These are phyloP conservation scores for Exophiala sp. DNA, from an alignment of 2,329 filamentous ascomycete species.

Conservation along the genomic window DNA sequence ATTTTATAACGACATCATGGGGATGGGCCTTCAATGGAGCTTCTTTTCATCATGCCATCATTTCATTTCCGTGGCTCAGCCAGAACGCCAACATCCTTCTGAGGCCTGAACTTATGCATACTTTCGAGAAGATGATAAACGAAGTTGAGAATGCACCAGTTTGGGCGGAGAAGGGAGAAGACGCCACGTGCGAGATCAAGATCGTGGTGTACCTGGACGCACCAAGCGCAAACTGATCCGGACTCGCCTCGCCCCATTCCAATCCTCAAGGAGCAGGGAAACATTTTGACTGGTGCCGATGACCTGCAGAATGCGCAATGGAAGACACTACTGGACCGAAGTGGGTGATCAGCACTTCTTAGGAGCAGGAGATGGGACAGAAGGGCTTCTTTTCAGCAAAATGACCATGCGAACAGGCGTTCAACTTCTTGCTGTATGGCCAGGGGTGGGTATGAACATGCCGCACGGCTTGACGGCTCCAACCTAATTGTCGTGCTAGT, in stretches of 20 bases:
- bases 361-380: too few species aligned
- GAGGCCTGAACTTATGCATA: slow-evolving; percentile 11
- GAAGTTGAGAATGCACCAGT: slow-evolving; percentile 19
- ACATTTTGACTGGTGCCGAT: too few species aligned
- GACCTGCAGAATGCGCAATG: too few species aligned
- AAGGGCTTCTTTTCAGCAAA: too few species aligned
- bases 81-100: slow-evolving; percentile 19
- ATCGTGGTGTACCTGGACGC: slow-evolving; percentile 16
- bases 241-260: too few species aligned
- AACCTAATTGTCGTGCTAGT: slow-evolving; percentile 11
- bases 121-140: slow-evolving; percentile 19
- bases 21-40: slow-evolving; percentile 15
- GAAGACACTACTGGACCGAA: too few species aligned
- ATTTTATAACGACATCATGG: slow-evolving; percentile 18
- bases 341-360: too few species aligned
- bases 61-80: slow-evolving; percentile 22
- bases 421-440: too few species aligned
- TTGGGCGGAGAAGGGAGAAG: slow-evolving; percentile 13
- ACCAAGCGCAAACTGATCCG: not conserved
- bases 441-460: not conserved
- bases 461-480: not conserved
- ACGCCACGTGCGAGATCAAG: slow-evolving; percentile 14
- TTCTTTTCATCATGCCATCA: slow-evolving; percentile 13
- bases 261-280: too few species aligned
- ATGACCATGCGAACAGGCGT: too few species aligned